phyloP scores from a whole-genome alignment of 2,329 filamentous ascomycete species.

The Penicillium sp. region DNA sequence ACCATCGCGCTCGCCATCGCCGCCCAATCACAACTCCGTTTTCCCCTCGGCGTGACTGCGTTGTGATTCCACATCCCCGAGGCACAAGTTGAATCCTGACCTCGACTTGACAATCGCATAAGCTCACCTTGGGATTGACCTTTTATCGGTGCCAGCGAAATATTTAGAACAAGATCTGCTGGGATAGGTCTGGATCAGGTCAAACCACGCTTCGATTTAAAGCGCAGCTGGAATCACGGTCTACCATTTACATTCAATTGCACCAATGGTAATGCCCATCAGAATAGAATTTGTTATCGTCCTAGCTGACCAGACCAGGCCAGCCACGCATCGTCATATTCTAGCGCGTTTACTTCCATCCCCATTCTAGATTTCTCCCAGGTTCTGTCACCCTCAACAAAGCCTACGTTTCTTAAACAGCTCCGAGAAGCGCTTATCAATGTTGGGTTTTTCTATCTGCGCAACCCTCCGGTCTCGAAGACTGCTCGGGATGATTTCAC shows the following conservation, averaged over 20 bases:
- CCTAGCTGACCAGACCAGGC: no score
- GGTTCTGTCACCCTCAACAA: conserved; percentile 16
- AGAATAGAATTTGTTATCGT: no score
- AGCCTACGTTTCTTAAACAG: conserved; percentile 23
- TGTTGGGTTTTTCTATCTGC: conserved; percentile 36
- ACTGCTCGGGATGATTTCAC: conserved; percentile 28
- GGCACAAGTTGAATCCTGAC: conserved; percentile 2
- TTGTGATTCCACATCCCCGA: background rate
- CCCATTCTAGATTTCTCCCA: conserved; percentile 30
- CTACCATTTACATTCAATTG: no score
- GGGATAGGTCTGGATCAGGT: no score
- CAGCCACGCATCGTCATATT: no score
- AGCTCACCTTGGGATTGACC: no score
- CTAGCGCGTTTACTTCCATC: conserved; percentile 27
- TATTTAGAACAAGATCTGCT: no score
- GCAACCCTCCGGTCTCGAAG: conserved; percentile 24
- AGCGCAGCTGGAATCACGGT: no score
- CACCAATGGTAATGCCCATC: no score
- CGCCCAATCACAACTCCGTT: conserved; percentile 12
- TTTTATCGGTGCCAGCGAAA: no score
- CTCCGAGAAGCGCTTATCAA: conserved; percentile 32
- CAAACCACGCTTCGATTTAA: no score
- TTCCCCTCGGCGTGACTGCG: conserved; percentile 3
- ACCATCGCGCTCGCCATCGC: conserved; percentile 14
- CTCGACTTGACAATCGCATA: conserved; percentile 3